phyloP scores from a whole-genome alignment of 169 alveolate species.

The Cryptosporidium xiaoi region DNA sequence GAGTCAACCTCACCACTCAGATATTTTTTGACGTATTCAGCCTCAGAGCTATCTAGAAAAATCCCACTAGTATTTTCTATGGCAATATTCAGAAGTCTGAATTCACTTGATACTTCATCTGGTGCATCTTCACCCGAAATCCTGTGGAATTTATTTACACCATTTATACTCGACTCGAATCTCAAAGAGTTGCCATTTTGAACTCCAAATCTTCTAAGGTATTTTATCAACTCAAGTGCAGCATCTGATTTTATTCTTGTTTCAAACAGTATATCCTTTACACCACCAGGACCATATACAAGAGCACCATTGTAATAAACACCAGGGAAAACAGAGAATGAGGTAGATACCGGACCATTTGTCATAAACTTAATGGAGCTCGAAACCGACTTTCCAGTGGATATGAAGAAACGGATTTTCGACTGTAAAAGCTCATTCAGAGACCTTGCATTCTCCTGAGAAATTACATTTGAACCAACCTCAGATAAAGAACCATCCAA shows the following conservation, averaged over 20 bases:
- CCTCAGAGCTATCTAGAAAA: constrained; percentile 32
- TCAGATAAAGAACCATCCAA: constrained; percentile 49
- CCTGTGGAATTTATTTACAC: constrained; percentile 1
- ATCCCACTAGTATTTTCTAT: constrained; percentile 19
- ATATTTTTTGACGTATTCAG: constrained; percentile 10
- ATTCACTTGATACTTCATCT: background rate
- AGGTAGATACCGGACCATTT: background rate
- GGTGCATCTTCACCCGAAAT: constrained; percentile 13
- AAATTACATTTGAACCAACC: background rate
- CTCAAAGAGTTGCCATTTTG: constrained; percentile 16
- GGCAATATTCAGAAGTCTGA: constrained; percentile 28
- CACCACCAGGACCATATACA: constrained; percentile 39
- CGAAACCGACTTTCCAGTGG: constrained; percentile 40
- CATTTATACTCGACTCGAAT: constrained; percentile 22
- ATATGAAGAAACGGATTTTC: constrained; percentile 17
- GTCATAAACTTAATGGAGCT: constrained; percentile 41
- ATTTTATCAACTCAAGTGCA: constrained; percentile 39
- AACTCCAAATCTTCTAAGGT: constrained; percentile 9
- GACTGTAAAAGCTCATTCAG: constrained; percentile 1
- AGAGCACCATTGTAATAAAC: constrained; percentile 69
- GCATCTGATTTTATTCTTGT: constrained; percentile 1
- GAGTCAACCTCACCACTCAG: constrained; percentile 31
- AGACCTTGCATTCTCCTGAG: background rate
- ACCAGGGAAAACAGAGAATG: constrained; percentile 50
- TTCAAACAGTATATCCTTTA: constrained; percentile 31